These are phyloP conservation scores for Boletus rufocinnamomeus DNA, from an alignment of 768 basidiomycete genomes.

Conservation along the genomic window DNA sequence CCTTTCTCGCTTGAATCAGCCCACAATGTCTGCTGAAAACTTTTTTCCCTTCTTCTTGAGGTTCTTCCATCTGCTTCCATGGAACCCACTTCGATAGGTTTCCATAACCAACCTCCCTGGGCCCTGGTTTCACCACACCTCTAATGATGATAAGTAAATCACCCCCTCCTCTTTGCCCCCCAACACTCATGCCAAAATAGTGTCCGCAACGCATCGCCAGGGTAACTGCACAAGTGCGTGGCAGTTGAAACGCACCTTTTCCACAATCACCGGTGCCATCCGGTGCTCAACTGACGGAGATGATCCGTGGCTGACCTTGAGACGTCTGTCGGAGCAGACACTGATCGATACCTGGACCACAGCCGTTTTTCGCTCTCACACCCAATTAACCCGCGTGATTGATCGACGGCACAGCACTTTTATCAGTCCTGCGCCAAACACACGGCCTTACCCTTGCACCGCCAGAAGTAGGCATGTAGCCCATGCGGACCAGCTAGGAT, in stretches of 20 bases:
- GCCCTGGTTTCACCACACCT: neutral
- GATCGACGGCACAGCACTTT: conserved; percentile 5
- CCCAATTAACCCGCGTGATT: neutral
- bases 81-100: neutral
- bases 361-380: neutral
- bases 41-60: neutral
- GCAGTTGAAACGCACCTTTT: neutral
- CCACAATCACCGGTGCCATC: neutral
- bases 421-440: neutral
- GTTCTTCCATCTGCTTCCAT: neutral
- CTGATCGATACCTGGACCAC: neutral
- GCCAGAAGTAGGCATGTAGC: neutral
- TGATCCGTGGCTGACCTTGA: conserved; percentile 2
- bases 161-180: too few species aligned
- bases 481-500: neutral
- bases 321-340: conserved; percentile 1
- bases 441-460: neutral
- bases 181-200: neutral
- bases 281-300: neutral
- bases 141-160: neutral
- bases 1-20: neutral
- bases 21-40: neutral
- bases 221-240: neutral
- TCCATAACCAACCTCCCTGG: neutral
- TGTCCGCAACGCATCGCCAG: neutral